Conservation (phyloP, 192 early-diverging fungal species). For the Entomortierella beljakovae region DNA sequence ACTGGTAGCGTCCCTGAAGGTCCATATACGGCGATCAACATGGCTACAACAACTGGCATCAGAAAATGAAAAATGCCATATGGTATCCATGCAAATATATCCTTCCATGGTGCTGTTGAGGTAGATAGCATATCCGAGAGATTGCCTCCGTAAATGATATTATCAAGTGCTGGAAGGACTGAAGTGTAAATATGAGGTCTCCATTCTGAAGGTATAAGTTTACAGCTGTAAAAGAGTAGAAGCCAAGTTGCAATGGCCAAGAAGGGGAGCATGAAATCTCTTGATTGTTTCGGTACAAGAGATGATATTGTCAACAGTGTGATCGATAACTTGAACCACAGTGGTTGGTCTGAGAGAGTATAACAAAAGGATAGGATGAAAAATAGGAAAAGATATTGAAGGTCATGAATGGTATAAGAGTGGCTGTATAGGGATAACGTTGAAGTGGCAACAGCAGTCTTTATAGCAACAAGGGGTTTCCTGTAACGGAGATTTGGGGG, state of each 20-base stretch:
- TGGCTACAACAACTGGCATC: slow-evolving; percentile 65
- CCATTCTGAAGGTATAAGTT: slow-evolving; percentile 57
- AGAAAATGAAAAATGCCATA: slow-evolving; percentile 77
- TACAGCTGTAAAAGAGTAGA: slow-evolving; percentile 60
- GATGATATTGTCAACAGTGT: slow-evolving; percentile 6
- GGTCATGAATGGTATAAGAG: slow-evolving; percentile 42
- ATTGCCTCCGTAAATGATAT: slow-evolving; percentile 72
- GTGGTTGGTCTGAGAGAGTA: slow-evolving; percentile 31
- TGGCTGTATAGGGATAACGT: slow-evolving; percentile 7
- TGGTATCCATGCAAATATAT: slow-evolving; percentile 73
- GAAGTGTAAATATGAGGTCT: slow-evolving; percentile 72
- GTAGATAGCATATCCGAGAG: slow-evolving; percentile 64
- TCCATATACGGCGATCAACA: slow-evolving; percentile 59
- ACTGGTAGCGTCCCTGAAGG: slow-evolving; percentile 59
- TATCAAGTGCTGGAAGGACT: slow-evolving; percentile 69
- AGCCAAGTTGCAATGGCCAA: slow-evolving; percentile 64
- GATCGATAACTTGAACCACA: slow-evolving; percentile 26
- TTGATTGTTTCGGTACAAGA: slow-evolving; percentile 36
- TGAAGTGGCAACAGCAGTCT: neutral
- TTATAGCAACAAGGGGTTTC: neutral
- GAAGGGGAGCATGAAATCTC: slow-evolving; percentile 58
- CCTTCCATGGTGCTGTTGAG: slow-evolving; percentile 59
- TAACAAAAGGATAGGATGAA: slow-evolving; percentile 41
- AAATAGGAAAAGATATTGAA: slow-evolving; percentile 55
- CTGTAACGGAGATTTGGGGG: slow-evolving; percentile 1